These are phyloP conservation scores for Trichoderma afroharzianum DNA, from an alignment of 2,329 filamentous ascomycete species.

Conservation along the genomic window DNA sequence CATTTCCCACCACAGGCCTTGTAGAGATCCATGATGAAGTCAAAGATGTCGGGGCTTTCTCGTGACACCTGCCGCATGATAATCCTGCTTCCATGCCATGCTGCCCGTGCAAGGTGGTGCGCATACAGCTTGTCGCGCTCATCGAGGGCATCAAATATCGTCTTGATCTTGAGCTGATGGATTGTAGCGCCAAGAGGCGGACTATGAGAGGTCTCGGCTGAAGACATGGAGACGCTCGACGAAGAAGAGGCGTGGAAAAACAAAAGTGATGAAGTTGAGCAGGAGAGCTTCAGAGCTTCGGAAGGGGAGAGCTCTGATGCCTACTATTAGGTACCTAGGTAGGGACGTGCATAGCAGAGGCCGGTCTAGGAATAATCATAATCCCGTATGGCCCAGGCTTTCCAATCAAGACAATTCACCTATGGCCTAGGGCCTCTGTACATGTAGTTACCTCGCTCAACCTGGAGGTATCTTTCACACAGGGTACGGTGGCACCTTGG, in stretches of 20 bases:
- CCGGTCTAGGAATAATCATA: no score
- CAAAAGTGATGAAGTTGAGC: no score
- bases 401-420: no score
- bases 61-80: background rate
- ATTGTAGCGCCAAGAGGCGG: background rate
- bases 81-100: background rate
- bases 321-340: no score
- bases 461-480: no score
- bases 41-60: background rate
- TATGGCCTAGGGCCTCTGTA: no score
- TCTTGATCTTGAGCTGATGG: background rate
- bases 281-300: no score
- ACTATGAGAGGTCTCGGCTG: background rate
- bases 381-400: no score
- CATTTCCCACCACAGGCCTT: background rate
- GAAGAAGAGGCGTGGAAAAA: background rate
- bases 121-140: background rate
- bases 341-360: no score
- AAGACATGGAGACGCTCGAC: background rate
- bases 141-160: background rate
- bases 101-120: background rate
- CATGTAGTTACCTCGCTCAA: no score
- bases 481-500: no score
- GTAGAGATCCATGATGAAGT: background rate
- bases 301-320: no score